A percentile compares a stretch with the other conserved stretches of the same genome.
phyloP scores from a whole-genome alignment of 1,284 basidiomycete species.

The Cryptococcus sp. region DNA sequence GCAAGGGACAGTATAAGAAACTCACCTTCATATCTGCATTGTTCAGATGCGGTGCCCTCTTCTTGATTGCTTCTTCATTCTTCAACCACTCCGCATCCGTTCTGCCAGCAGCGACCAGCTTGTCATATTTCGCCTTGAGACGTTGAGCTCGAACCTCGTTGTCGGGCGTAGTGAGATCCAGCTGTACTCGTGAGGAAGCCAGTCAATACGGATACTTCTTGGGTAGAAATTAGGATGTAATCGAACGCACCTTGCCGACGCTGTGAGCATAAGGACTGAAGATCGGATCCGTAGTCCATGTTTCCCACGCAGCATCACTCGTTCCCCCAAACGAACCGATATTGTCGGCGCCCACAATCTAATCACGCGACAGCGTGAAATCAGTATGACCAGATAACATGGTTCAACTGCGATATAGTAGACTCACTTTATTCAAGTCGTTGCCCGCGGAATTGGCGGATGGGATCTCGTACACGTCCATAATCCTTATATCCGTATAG shows the following conservation, averaged over 20 bases:
- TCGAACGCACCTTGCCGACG: conserved; percentile 38
- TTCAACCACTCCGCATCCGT: conserved; percentile 6
- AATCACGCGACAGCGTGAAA: not conserved
- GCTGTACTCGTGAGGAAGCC: not conserved
- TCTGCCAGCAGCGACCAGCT: not conserved
- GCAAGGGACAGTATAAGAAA: conserved; percentile 6
- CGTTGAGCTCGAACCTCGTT: conserved; percentile 1
- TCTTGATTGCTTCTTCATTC: conserved; percentile 30
- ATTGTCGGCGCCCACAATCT: conserved; percentile 17
- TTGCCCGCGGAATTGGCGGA: conserved; percentile 42
- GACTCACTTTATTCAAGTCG: conserved; percentile 49
- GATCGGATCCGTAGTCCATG: conserved; percentile 43
- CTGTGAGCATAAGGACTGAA: conserved; percentile 43
- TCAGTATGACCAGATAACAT: too few species aligned
- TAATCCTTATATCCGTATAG: conserved; percentile 42
- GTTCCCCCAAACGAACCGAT: conserved; percentile 12
- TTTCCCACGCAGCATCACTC: conserved; percentile 25
- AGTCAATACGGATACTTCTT: not conserved
- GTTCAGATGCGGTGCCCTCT: conserved; percentile 25
- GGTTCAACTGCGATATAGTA: conserved; percentile 1
- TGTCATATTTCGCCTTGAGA: conserved; percentile 2
- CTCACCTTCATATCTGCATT: conserved; percentile 23
- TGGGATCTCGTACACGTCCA: conserved; percentile 46
- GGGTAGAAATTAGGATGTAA: not conserved
- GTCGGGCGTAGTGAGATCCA: conserved; percentile 10